These are phyloP conservation scores for Nothophytophthora sp. DNA, from an alignment of 352 stramenopile genomes.

Conservation along the genomic window DNA sequence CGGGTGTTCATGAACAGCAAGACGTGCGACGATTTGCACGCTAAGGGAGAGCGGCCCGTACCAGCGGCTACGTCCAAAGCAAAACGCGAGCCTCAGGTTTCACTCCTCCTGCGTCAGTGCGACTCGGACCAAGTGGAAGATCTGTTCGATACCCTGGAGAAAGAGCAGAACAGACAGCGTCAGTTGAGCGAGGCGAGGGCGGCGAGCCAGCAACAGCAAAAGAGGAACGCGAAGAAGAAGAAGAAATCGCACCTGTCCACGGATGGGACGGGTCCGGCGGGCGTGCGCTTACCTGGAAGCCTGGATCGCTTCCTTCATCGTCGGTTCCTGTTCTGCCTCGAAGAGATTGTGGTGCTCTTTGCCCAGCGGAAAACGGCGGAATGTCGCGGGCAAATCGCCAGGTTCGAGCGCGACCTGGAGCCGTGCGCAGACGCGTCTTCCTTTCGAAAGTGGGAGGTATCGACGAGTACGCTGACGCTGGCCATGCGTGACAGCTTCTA, in stretches of 20 bases:
- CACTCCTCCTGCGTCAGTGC: slow-evolving; percentile 49
- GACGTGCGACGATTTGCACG: slow-evolving; percentile 58
- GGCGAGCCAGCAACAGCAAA: slow-evolving; percentile 13
- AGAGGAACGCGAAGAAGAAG: slow-evolving; percentile 32
- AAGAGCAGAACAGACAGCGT: slow-evolving; percentile 21
- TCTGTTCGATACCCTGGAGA: slow-evolving; percentile 56
- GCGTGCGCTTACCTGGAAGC: slow-evolving; percentile 30
- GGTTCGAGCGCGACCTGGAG: slow-evolving; percentile 55
- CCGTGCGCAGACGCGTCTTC: slow-evolving; percentile 38
- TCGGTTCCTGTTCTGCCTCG: slow-evolving; percentile 78
- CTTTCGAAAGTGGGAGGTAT: slow-evolving; percentile 74
- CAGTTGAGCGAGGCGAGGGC: slow-evolving; percentile 5
- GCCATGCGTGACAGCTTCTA: slow-evolving; percentile 76
- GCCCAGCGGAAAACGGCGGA: slow-evolving; percentile 66
- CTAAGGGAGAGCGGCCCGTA: slow-evolving; percentile 43
- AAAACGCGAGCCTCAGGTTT: slow-evolving; percentile 15
- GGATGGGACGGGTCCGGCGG: slow-evolving; percentile 9
- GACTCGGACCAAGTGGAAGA: slow-evolving; percentile 56
- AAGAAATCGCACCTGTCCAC: slow-evolving; percentile 12
- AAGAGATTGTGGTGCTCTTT: slow-evolving; percentile 77
- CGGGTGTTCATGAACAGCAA: slow-evolving; percentile 69
- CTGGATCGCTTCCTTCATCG: slow-evolving; percentile 70
- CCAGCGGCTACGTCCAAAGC: slow-evolving; percentile 13
- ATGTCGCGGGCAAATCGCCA: slow-evolving; percentile 47
- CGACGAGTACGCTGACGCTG: slow-evolving; percentile 64